A percentile compares a stretch with the other conserved stretches of the same genome.
Conservation (phyloP, 441 rosid species). For the Bruguiera hainesii region DNA sequence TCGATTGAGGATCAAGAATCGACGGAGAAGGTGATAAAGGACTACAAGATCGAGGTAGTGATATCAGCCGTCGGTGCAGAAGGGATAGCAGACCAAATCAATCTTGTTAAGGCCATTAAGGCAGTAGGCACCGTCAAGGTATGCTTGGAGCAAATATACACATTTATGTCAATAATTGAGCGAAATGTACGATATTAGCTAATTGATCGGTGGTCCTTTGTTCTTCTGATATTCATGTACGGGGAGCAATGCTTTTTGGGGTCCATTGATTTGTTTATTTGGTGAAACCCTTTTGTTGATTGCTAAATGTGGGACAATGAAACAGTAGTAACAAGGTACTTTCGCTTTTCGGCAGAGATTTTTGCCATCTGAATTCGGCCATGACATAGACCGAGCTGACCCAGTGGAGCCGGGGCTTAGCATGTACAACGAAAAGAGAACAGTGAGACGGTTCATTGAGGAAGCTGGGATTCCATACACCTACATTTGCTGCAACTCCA, state of each 20-base stretch:
- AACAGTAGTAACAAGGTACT: not conserved
- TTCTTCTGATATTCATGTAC: no score
- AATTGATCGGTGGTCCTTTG: no score
- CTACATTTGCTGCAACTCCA: conserved; percentile 46
- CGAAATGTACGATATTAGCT: no score
- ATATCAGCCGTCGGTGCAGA: conserved; percentile 31
- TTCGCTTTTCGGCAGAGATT: conserved; percentile 24
- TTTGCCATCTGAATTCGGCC: conserved; percentile 44
- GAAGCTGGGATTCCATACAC: conserved; percentile 33
- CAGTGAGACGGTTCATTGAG: conserved; percentile 31
- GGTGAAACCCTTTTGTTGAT: not conserved
- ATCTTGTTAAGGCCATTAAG: conserved; percentile 28
- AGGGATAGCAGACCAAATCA: conserved; percentile 25
- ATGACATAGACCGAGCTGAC: conserved; percentile 37
- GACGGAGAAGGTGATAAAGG: conserved; percentile 20
- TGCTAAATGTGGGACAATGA: not conserved
- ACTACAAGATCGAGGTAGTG: conserved; percentile 22
- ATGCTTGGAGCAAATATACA: no score
- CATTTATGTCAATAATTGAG: no score
- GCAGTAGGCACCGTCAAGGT: conserved; percentile 31
- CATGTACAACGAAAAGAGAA: conserved; percentile 36
- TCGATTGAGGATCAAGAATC: conserved; percentile 14
- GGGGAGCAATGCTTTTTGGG: no score
- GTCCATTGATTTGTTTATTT: no score
- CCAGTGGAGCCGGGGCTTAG: conserved; percentile 44